These are phyloP conservation scores for Strigomonas culicis DNA, from an alignment of 208 protist genomes.

Conservation along the genomic window DNA sequence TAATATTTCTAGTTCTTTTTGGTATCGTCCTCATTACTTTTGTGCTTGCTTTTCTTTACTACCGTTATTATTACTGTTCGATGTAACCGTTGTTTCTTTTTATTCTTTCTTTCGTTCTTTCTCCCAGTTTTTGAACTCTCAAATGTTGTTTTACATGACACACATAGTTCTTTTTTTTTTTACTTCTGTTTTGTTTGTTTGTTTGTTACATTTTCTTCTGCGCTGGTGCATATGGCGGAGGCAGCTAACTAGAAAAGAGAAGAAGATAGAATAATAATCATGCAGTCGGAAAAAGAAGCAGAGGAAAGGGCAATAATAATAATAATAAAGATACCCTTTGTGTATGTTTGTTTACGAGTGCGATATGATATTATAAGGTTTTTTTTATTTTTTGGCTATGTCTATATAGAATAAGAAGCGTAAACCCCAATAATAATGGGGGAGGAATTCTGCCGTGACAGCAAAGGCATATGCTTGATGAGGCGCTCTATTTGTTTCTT, in stretches of 20 bases:
- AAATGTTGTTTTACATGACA: background rate
- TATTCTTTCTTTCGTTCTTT: conserved; percentile 14
- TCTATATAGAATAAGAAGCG: too few relatives aligned
- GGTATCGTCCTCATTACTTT: background rate
- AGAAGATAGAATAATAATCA: background rate
- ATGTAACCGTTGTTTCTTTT: background rate
- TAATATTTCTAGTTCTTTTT: conserved; percentile 3
- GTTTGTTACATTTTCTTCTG: conserved; percentile 5
- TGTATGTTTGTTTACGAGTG: background rate
- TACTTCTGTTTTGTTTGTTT: background rate
- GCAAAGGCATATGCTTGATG: background rate
- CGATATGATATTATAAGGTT: background rate
- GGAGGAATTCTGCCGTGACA: background rate
- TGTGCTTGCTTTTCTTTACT: background rate
- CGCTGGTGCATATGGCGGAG: background rate
- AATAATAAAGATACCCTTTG: background rate
- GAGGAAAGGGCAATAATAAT: background rate
- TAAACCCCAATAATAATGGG: too few relatives aligned
- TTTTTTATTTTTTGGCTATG: background rate
- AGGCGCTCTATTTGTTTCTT: background rate
- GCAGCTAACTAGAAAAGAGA: too few relatives aligned
- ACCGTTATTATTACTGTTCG: background rate
- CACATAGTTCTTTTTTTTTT: conserved; percentile 10
- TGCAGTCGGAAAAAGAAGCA: background rate
- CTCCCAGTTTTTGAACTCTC: conserved; percentile 5